Base-by-base conservation (phyloP, 768 basidiomycete species). In the Suillus bovinus region DNA sequence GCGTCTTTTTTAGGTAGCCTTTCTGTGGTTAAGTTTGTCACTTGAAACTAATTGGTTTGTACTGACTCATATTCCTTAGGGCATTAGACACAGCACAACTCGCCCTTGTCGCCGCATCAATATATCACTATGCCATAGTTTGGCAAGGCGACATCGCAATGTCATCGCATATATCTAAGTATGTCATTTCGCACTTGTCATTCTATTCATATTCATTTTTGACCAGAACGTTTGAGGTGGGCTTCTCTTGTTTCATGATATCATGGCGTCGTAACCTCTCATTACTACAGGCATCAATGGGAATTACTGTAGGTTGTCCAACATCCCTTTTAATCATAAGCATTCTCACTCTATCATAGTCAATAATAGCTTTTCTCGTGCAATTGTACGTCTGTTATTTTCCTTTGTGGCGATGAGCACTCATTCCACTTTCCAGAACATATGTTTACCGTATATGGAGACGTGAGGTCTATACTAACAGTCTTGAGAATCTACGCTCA, bases 371-470 rank as follows among this genome's bases (percentile, higher is more conserved):
- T 10, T 77, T 77, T 61, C 69, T 70, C 22, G 76, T 77, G 46
- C 76, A 77, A 68, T 60, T 78, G 76, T 77, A 44, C 36, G 75
- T 59, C 22, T 24, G 33, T 59, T 24, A 47, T 39, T 20, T 34
- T 20, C 22, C 34, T 10, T 33, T 31, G 17, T 41, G 53, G 36
- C 33, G 11, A 27, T 55, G 22, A 39, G 10, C 10, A 56, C 17
- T 0, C 1, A 56, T 56, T 27, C 11, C 17, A 1, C 11, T 7
- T 41, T 59, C 56, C 31, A 77, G 76, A 67, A 71, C 71, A 64
- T 77, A 77, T 63, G 75, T 76, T 14, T 70, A 77, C 65, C 76
- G 76, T 33, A 70, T 77, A 63, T 77, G 77, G 76, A 72, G 71
- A 66, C 59, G 76, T 76, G 60, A 66, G 76, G 63, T 22, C 61